Percentiles rank a stretch among this genome's conserved stretches.
phyloP scores from a whole-genome alignment of 2,329 filamentous ascomycete species.

The Verticillium zaregamsianum region DNA sequence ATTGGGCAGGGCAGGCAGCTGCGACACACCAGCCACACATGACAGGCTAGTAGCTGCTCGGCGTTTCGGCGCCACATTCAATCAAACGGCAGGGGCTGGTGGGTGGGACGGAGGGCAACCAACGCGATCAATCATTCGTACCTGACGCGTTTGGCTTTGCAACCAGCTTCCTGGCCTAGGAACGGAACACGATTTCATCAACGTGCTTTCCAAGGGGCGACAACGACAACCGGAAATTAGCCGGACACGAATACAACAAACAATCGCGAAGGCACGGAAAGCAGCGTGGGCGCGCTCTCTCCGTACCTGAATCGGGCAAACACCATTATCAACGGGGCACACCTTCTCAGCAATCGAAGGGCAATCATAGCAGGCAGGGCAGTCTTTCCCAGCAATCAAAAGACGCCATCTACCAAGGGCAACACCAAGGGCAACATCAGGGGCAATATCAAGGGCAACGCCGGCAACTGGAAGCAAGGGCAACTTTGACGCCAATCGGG shows the following conservation, averaged over 20 bases:
- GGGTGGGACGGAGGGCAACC: not conserved
- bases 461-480: not conserved
- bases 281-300: not conserved
- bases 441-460: not conserved
- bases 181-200: not conserved
- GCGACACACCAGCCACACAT: not conserved
- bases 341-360: not conserved
- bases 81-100: not conserved
- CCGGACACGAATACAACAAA: too few relatives aligned
- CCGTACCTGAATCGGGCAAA: not conserved
- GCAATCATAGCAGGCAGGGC: not conserved
- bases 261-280: not conserved
- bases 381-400: not conserved
- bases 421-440: not conserved
- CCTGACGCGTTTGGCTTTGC: not conserved
- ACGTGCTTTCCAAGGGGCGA: not conserved
- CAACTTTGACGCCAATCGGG: not conserved
- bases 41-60: not conserved
- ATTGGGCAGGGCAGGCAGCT: not conserved
- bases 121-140: not conserved
- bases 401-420: not conserved
- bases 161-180: not conserved
- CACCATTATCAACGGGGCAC: not conserved
- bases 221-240: too few relatives aligned
- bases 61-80: not conserved